phyloP scores from a whole-genome alignment of 2,329 filamentous ascomycete genomes.

The Colletotrichum abscissum region DNA sequence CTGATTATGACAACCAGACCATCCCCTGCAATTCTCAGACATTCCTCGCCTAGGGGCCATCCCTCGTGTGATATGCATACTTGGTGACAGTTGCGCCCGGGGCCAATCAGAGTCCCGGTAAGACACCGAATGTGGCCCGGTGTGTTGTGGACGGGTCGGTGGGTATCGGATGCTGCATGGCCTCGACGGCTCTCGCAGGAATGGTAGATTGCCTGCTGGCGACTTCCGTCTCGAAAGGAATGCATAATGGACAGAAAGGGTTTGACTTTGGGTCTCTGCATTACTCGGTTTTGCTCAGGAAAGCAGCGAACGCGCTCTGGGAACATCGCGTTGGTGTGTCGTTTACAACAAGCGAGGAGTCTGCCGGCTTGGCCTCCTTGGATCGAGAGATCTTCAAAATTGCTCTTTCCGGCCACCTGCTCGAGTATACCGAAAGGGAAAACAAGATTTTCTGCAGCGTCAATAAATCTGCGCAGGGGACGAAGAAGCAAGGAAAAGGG shows the following conservation, averaged over 20 bases:
- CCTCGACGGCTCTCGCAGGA: constrained; percentile 29
- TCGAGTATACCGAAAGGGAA: not conserved
- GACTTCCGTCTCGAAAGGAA: constrained; percentile 15
- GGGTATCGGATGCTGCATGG: constrained; percentile 18
- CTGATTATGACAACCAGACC: constrained; percentile 30
- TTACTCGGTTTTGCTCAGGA: constrained; percentile 22
- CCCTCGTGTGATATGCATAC: constrained; percentile 28
- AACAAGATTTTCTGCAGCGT: not conserved
- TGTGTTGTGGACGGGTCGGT: constrained; percentile 19
- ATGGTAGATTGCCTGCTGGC: constrained; percentile 16
- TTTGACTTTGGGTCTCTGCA: constrained; percentile 26
- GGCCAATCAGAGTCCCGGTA: constrained; percentile 12
- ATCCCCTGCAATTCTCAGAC: constrained; percentile 34
- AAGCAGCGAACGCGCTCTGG: constrained; percentile 22
- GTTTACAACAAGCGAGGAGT: constrained; percentile 10
- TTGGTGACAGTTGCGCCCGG: constrained; percentile 8
- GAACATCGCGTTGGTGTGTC: constrained; percentile 26
- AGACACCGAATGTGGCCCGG: not conserved
- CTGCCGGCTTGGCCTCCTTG: not conserved
- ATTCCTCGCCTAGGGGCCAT: constrained; percentile 30
- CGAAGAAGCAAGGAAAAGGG: not conserved
- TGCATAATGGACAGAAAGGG: constrained; percentile 15
- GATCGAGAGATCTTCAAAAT: not conserved
- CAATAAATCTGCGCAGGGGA: not conserved
- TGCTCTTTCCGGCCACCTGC: not conserved